Conservation (phyloP, 1,284 basidiomycete genomes). For the Melampsora americana region DNA sequence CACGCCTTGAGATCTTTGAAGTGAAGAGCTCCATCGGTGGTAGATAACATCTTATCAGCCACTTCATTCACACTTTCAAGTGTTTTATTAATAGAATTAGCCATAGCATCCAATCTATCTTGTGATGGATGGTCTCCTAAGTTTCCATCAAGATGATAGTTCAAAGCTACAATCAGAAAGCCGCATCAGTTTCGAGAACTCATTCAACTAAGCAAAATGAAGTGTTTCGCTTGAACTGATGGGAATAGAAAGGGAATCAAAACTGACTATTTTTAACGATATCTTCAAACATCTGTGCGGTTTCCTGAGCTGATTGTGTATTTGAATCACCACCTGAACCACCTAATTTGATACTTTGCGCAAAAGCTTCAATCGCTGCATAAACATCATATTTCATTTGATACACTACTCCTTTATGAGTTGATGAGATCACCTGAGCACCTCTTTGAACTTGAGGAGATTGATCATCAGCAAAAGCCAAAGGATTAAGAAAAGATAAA, state of each 20-base stretch:
- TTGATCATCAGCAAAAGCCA: background rate
- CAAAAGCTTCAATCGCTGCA: constrained; percentile 2
- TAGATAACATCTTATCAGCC: constrained; percentile 22
- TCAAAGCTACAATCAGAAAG: no score
- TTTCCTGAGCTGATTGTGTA: background rate
- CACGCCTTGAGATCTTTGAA: constrained; percentile 27
- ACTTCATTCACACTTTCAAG: constrained; percentile 31
- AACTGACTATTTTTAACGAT: background rate
- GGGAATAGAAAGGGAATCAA: no score
- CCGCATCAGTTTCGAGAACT: no score
- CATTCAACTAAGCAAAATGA: background rate
- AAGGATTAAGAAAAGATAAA: no score
- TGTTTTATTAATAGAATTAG: constrained; percentile 35
- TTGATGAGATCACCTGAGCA: background rate
- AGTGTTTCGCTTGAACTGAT: no score
- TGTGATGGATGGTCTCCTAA: background rate
- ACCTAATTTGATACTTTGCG: background rate
- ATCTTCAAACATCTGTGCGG: background rate
- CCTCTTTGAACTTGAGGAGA: background rate
- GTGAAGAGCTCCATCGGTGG: constrained; percentile 27
- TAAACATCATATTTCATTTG: constrained; percentile 7
- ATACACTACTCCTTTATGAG: background rate
- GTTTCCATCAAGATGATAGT: no score
- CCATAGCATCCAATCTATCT: constrained; percentile 19
- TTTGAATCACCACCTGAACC: background rate